These are phyloP conservation scores for Torulaspora maleeae DNA, from an alignment of 805 yeast genomes.

Conservation along the genomic window DNA sequence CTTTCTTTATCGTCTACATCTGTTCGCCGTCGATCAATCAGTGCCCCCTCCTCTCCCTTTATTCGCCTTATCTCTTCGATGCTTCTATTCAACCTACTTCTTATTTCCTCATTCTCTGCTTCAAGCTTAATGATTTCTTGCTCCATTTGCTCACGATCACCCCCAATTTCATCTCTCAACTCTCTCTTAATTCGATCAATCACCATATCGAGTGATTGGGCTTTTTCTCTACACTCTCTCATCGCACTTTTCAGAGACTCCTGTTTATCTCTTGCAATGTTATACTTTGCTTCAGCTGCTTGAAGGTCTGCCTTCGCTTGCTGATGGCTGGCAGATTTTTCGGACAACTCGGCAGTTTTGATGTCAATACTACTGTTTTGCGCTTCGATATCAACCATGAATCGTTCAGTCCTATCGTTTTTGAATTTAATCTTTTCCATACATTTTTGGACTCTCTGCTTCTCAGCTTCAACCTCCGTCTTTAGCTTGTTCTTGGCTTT, in stretches of 20 bases:
- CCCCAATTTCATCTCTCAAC: conserved; percentile 30
- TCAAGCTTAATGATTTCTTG: conserved; percentile 15
- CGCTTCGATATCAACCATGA: conserved; percentile 18
- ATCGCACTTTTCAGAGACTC: conserved; percentile 21
- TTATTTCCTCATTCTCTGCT: conserved; percentile 13
- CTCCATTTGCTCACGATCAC: conserved; percentile 30
- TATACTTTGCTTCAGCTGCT: conserved; percentile 17
- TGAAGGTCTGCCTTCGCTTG: conserved; percentile 17
- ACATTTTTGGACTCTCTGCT: conserved; percentile 19
- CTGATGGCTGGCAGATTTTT: conserved; percentile 21
- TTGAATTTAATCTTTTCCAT: conserved; percentile 20
- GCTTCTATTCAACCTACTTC: conserved; percentile 5
- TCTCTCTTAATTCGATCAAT: conserved; percentile 28
- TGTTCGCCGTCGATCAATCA: conserved; percentile 10
- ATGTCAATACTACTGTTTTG: conserved; percentile 17
- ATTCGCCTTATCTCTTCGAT: conserved; percentile 14
- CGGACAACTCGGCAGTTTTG: conserved; percentile 13
- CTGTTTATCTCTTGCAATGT: conserved; percentile 23
- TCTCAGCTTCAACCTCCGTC: conserved; percentile 13
- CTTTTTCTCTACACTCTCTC: conserved; percentile 20
- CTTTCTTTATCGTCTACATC: conserved; percentile 14
- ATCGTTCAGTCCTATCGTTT: conserved; percentile 30
- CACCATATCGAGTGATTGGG: conserved; percentile 18
- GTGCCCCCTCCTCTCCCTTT: conserved; percentile 17
- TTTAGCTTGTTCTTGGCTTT: conserved; percentile 18